Conservation (phyloP, 1,284 basidiomycete genomes). For the Rhodotorula sp. region DNA sequence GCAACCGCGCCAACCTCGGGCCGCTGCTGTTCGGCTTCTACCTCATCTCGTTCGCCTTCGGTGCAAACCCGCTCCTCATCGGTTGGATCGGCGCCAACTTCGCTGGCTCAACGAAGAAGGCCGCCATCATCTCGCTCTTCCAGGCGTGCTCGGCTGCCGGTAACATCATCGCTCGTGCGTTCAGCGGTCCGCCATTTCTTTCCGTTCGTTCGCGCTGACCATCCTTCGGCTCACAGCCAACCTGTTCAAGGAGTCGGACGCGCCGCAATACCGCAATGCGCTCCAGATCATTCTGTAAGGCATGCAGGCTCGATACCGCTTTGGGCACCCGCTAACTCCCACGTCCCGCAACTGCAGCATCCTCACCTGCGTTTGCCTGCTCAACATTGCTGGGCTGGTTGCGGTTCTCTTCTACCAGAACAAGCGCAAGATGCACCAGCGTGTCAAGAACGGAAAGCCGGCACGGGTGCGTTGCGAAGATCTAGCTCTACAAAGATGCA, state of each 20-base stretch:
- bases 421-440: conserved; percentile 47
- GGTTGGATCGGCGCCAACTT: conserved; percentile 54
- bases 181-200: conserved; percentile 45
- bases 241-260: conserved; percentile 11
- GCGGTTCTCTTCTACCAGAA: conserved; percentile 44
- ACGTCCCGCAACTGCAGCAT: conserved; percentile 1
- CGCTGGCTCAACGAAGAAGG: conserved; percentile 54
- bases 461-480: conserved; percentile 43
- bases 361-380: conserved; percentile 43
- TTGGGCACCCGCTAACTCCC: too few relatives aligned
- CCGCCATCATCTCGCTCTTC: conserved; percentile 44
- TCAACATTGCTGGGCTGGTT: conserved; percentile 43
- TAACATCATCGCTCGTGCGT: conserved; percentile 44
- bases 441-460: conserved; percentile 49
- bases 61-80: conserved; percentile 51
- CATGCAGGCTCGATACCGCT: too few relatives aligned
- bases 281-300: conserved; percentile 23
- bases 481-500: too few relatives aligned
- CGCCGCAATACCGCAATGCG: conserved; percentile 12
- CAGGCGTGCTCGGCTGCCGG: conserved; percentile 44
- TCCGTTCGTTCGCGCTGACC: neutral
- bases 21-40: conserved; percentile 52
- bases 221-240: neutral
- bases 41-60: conserved; percentile 52
- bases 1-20: conserved; percentile 35